These are phyloP conservation scores for Epichloe festucae DNA, from an alignment of 2,329 filamentous ascomycete genomes.

Conservation along the genomic window DNA sequence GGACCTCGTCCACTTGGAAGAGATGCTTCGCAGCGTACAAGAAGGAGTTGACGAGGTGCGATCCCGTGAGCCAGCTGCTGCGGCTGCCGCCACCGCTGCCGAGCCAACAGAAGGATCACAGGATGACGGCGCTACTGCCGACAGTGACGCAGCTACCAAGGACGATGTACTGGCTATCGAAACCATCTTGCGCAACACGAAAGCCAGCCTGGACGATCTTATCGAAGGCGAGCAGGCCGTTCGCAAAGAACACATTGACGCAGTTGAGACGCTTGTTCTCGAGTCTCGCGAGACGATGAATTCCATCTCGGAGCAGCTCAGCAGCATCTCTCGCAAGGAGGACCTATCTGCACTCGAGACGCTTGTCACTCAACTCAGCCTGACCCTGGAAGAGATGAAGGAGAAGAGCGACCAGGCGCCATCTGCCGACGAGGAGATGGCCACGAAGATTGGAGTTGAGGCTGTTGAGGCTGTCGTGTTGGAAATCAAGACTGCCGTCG, in stretches of 20 bases:
- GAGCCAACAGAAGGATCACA: slow-evolving; percentile 8
- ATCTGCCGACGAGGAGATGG: slow-evolving; percentile 43
- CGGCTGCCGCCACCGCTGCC: slow-evolving; percentile 6
- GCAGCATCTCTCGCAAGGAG: slow-evolving; percentile 60
- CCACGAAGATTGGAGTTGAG: slow-evolving; percentile 73
- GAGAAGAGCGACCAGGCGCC: slow-evolving; percentile 38
- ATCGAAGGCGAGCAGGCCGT: slow-evolving; percentile 62
- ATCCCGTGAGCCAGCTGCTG: slow-evolving; percentile 14
- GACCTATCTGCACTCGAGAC: slow-evolving; percentile 67
- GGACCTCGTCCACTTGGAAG: slow-evolving; percentile 43
- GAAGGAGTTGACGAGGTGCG: slow-evolving; percentile 33
- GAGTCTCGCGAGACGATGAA: slow-evolving; percentile 65
- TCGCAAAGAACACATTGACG: slow-evolving; percentile 50
- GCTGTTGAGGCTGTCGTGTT: slow-evolving; percentile 67
- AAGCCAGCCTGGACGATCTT: slow-evolving; percentile 70
- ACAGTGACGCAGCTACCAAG: slow-evolving; percentile 32
- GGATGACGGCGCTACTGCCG: slow-evolving; percentile 9
- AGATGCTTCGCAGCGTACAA: slow-evolving; percentile 36
- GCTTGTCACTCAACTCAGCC: slow-evolving; percentile 65
- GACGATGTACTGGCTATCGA: slow-evolving; percentile 88
- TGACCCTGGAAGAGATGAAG: slow-evolving; percentile 62
- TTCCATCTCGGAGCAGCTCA: slow-evolving; percentile 52
- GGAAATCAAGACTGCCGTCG: slow-evolving; percentile 72
- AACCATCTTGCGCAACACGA: slow-evolving; percentile 78
- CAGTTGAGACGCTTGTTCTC: slow-evolving; percentile 51